Evolutionary conservation across 495 filamentous ascomycete species (phyloP).

Genomic region (Hypoxylon perforatum): DNA sequence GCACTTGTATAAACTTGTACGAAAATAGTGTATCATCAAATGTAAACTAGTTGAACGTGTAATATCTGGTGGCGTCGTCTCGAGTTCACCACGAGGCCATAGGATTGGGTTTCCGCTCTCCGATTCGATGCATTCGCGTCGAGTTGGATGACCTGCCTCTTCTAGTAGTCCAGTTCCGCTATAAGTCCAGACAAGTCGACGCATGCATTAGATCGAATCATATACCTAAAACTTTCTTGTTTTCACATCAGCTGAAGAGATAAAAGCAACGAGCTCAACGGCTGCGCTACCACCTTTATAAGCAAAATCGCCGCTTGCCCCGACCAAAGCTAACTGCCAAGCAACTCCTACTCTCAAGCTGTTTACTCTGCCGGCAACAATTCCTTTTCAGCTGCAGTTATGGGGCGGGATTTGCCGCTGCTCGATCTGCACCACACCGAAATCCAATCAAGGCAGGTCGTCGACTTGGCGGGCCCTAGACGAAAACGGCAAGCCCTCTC

Average conservation of each 20-base stretch:
- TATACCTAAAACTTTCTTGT: neutral
- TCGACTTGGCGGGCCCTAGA: conserved; percentile 16
- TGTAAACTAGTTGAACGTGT: conserved; percentile 11
- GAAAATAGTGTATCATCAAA: neutral
- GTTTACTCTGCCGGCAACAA: neutral
- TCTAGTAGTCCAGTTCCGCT: conserved; percentile 4
- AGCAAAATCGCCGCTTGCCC: neutral
- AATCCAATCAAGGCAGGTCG: conserved; percentile 39
- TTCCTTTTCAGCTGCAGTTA: neutral
- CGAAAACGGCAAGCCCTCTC: conserved; percentile 29
- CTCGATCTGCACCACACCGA: conserved; percentile 30
- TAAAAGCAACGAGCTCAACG: no score
- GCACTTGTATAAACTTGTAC: conserved; percentile 16
- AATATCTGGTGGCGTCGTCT: conserved; percentile 3
- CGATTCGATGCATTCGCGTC: neutral
- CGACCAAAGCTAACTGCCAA: conserved; percentile 18
- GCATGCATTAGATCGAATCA: neutral
- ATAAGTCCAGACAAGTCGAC: conserved; percentile 1
- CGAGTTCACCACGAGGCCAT: conserved; percentile 11
- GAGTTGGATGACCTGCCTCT: conserved; percentile 19
- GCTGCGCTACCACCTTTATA: neutral
- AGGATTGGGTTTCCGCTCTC: conserved; percentile 7
- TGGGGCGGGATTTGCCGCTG: conserved; percentile 10
- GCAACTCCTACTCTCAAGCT: neutral
- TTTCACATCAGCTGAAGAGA: no score